Conservation (phyloP, 768 basidiomycete genomes). For the Aureoboletus auriporus region DNA sequence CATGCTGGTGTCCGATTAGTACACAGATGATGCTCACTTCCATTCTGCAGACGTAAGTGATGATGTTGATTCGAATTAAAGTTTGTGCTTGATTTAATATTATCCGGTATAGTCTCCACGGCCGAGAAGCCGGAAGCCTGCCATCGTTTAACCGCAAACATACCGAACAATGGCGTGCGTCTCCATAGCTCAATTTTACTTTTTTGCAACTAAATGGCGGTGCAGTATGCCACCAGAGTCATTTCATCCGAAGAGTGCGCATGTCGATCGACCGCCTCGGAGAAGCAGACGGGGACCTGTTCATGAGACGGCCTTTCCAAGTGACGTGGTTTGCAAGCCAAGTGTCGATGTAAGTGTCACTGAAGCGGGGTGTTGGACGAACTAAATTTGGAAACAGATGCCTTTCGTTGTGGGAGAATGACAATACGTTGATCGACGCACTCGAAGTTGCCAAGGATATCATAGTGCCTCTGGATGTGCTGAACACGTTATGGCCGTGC, state of each 20-base stretch:
- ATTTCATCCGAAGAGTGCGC: conserved; percentile 59
- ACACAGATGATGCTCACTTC: conserved; percentile 63
- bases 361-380: neutral
- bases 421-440: conserved; percentile 52
- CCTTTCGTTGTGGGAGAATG: conserved; percentile 61
- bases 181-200: neutral
- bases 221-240: conserved; percentile 64
- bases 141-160: conserved; percentile 67
- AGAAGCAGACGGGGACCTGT: conserved; percentile 48
- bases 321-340: conserved; percentile 71
- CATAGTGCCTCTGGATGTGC: conserved; percentile 57
- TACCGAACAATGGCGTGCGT: conserved; percentile 78
- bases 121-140: conserved; percentile 40
- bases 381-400: conserved; percentile 39
- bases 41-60: conserved; percentile 58
- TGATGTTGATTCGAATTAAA: neutral
- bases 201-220: conserved; percentile 2
- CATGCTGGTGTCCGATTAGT: conserved; percentile 33
- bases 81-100: conserved; percentile 1
- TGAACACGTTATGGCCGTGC: conserved; percentile 70
- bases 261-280: conserved; percentile 48
- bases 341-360: conserved; percentile 49
- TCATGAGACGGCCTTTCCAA: conserved; percentile 67
- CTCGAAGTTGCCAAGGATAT: conserved; percentile 65
- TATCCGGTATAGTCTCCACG: conserved; percentile 43